These are phyloP conservation scores for Claviceps capensis DNA, from an alignment of 2,329 filamentous ascomycete genomes.

Conservation along the genomic window DNA sequence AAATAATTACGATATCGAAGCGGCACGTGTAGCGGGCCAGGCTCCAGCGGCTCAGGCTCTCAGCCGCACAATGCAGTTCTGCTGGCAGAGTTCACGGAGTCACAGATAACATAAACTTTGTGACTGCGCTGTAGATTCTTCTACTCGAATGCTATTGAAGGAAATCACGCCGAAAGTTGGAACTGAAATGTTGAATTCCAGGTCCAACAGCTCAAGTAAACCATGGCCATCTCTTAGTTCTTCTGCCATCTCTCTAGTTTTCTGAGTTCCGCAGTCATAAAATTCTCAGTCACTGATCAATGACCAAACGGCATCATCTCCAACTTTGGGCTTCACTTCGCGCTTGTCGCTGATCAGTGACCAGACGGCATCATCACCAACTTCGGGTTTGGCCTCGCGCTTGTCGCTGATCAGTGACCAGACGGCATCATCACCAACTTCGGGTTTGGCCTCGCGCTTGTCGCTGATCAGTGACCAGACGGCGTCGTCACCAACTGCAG, in stretches of 20 bases:
- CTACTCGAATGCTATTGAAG: too few species aligned
- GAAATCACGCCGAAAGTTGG: background rate
- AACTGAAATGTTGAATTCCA: background rate
- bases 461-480: background rate
- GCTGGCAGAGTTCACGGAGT: too few species aligned
- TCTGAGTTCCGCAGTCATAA: background rate
- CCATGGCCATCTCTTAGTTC: too few species aligned
- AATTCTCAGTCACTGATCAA: background rate
- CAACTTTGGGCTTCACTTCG: background rate
- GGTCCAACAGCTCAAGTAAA: background rate
- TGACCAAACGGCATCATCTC: background rate
- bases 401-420: background rate
- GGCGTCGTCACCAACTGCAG: background rate
- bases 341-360: background rate
- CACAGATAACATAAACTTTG: too few species aligned
- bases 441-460: background rate
- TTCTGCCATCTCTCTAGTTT: background rate
- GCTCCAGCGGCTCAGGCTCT: too few species aligned
- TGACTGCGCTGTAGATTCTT: too few species aligned
- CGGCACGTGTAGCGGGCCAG: too few species aligned
- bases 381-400: background rate
- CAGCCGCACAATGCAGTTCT: too few species aligned
- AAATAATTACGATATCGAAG: too few species aligned
- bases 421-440: background rate
- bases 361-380: background rate